These are phyloP conservation scores for Candida nanaspora DNA, from an alignment of 805 yeast species.

Conservation along the genomic window DNA sequence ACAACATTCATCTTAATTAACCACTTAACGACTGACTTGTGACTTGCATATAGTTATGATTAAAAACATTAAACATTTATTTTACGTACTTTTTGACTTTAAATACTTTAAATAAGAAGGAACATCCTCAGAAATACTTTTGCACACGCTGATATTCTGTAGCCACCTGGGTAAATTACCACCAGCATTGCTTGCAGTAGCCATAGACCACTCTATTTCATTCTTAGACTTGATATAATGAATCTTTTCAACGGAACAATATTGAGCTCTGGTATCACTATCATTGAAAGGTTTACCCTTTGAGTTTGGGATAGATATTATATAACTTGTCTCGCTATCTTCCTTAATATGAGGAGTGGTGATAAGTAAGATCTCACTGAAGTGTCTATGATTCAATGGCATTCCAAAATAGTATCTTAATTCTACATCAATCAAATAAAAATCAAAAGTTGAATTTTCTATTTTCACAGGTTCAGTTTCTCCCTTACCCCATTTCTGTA, in stretches of 20 bases:
- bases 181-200: conserved; percentile 32
- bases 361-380: conserved; percentile 27
- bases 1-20: no score
- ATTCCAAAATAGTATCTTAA: conserved; percentile 30
- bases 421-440: conserved; percentile 9
- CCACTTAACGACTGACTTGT: no score
- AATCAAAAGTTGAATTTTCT: conserved; percentile 3
- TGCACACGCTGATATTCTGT: conserved; percentile 31
- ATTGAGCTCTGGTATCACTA: conserved; percentile 20
- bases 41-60: neutral
- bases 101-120: conserved; percentile 22
- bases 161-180: conserved; percentile 33
- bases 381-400: conserved; percentile 29
- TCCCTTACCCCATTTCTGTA: conserved; percentile 18
- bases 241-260: conserved; percentile 28
- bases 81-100: neutral
- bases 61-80: neutral
- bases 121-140: conserved; percentile 31
- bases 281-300: conserved; percentile 3
- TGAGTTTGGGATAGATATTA: conserved; percentile 27
- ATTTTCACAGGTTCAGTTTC: conserved; percentile 13
- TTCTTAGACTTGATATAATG: conserved; percentile 12
- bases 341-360: conserved; percentile 11
- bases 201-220: conserved; percentile 28
- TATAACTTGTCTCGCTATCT: conserved; percentile 20